These are phyloP conservation scores for Harringtonia lauricola DNA, from an alignment of 2,329 filamentous ascomycete species.

Conservation along the genomic window DNA sequence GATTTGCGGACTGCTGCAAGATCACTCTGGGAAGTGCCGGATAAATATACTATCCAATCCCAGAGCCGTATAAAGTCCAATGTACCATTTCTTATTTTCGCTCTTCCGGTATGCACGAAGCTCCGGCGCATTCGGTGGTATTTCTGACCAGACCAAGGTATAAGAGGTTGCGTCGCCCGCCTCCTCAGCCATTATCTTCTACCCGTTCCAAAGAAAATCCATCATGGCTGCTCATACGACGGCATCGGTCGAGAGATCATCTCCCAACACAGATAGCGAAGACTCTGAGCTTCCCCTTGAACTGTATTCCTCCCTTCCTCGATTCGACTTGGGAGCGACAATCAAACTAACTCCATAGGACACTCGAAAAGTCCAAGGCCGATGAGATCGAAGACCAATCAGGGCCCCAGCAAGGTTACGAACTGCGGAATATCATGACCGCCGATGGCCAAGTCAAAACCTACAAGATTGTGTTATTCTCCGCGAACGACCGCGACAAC, in stretches of 20 bases:
- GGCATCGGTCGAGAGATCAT: not conserved
- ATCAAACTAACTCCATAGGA: not conserved
- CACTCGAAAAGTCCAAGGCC: not conserved
- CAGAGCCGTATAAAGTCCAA: too few species aligned
- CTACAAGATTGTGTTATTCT: slow-evolving; percentile 16
- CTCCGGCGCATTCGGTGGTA: too few species aligned
- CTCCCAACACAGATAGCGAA: not conserved
- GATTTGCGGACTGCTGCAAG: too few species aligned
- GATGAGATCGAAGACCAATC: not conserved
- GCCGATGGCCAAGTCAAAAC: not conserved
- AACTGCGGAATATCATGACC: not conserved
- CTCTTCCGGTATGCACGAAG: not conserved
- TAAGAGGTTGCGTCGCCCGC: not conserved
- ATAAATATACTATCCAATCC: too few species aligned
- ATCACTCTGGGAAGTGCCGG: not conserved
- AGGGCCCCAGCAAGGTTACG: not conserved
- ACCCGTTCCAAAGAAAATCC: not conserved
- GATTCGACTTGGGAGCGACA: not conserved
- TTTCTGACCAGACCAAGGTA: not conserved
- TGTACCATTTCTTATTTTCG: not conserved
- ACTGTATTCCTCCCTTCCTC: not conserved
- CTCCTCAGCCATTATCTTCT: not conserved
- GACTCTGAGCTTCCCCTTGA: not conserved
- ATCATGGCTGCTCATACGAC: not conserved
- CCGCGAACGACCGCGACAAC: slow-evolving; percentile 25